phyloP scores from a whole-genome alignment of 495 filamentous ascomycete genomes.

The Penicillium ucsense region DNA sequence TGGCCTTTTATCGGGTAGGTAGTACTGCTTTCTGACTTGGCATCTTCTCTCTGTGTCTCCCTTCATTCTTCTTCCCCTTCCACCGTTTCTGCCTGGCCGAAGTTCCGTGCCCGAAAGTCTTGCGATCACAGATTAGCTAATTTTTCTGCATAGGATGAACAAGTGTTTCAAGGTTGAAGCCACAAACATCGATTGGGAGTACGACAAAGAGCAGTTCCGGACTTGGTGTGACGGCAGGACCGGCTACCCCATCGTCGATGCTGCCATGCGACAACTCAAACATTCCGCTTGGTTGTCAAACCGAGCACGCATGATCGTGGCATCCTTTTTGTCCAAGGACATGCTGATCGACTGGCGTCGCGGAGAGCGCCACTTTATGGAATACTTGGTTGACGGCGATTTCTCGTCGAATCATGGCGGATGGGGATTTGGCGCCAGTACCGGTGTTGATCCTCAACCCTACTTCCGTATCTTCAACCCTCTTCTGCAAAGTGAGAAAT shows the following conservation, averaged over 20 bases:
- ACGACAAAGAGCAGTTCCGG: constrained; percentile 53
- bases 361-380: constrained; percentile 85
- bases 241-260: constrained; percentile 82
- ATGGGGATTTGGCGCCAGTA: constrained; percentile 75
- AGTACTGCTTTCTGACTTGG: background rate
- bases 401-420: constrained; percentile 90
- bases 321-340: constrained; percentile 81
- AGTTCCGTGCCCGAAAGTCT: background rate
- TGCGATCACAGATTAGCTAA: background rate
- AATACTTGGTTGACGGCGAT: constrained; percentile 80
- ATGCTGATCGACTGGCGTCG: constrained; percentile 84
- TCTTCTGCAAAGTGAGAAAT: constrained; percentile 75
- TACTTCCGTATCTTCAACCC: constrained; percentile 94
- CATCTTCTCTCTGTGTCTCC: background rate
- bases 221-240: constrained; percentile 73
- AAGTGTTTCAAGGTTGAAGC: constrained; percentile 88
- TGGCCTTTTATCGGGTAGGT: constrained; percentile 82
- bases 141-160: constrained; percentile 57
- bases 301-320: constrained; percentile 78
- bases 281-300: constrained; percentile 80
- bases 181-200: constrained; percentile 76
- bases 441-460: constrained; percentile 84
- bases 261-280: constrained; percentile 77
- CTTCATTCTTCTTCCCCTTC: too few relatives aligned
- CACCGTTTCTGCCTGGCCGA: too few relatives aligned